A percentile compares a stretch with the other conserved stretches of the same genome.
Conservation (phyloP, 2,329 filamentous ascomycete genomes). For the Fusarium poae region DNA sequence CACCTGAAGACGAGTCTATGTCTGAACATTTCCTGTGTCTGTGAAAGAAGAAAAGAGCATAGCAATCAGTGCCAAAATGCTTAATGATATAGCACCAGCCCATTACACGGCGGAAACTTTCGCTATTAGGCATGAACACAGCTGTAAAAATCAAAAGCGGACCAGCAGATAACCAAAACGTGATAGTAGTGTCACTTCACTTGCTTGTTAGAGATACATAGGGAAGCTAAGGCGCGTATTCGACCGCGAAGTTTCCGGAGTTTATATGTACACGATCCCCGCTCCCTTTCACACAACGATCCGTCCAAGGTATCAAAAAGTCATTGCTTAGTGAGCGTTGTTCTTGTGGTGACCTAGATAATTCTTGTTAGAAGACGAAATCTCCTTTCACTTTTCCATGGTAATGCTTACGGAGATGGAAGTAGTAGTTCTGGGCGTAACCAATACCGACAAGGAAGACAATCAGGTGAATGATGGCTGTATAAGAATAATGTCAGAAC, state of each 20-base stretch:
- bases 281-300: constrained; percentile 46
- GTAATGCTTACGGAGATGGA: constrained; percentile 91
- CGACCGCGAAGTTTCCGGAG: constrained; percentile 53
- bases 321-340: constrained; percentile 86
- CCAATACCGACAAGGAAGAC: constrained; percentile 82
- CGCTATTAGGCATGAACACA: not conserved
- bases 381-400: not conserved
- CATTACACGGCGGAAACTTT: not conserved
- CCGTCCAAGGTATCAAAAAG: constrained; percentile 39
- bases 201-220: constrained; percentile 53
- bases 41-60: not conserved
- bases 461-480: constrained; percentile 91
- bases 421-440: constrained; percentile 99
- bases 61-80: not conserved
- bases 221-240: constrained; percentile 55
- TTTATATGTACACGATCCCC: constrained; percentile 60
- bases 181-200: constrained; percentile 47
- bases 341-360: constrained; percentile 97
- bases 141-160: not conserved
- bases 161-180: constrained; percentile 13
- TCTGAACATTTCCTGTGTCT: not conserved
- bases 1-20: not conserved
- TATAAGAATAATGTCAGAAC: constrained; percentile 45
- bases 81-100: not conserved
- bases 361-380: constrained; percentile 34